These are phyloP conservation scores for Nannochloris sp. DNA, from an alignment of 139 green algal species.

Conservation along the genomic window DNA sequence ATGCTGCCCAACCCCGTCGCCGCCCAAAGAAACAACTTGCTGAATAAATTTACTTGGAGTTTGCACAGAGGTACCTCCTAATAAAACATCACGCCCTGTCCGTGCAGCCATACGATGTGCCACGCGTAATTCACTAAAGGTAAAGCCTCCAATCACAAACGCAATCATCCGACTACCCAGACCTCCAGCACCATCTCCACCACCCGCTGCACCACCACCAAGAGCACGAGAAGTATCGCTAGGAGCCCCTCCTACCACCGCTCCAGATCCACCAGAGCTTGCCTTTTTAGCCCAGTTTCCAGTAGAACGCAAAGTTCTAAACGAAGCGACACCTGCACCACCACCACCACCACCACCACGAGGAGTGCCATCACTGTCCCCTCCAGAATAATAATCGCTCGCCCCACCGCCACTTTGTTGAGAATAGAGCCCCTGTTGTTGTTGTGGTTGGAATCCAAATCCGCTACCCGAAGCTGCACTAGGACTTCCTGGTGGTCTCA, in stretches of 20 bases:
- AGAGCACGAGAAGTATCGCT: background rate
- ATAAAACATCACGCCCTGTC: conserved; percentile 65
- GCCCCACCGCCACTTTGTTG: conserved; percentile 3
- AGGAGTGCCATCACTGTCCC: conserved; percentile 1
- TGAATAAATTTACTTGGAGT: conserved; percentile 59
- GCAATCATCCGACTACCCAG: conserved; percentile 58
- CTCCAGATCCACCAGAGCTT: background rate
- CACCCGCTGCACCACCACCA: background rate
- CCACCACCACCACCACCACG: background rate
- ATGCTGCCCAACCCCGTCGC: background rate
- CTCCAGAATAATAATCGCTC: background rate
- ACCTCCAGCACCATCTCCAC: background rate
- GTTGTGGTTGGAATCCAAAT: background rate
- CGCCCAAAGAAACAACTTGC: conserved; percentile 33
- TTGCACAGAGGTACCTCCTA: conserved; percentile 71
- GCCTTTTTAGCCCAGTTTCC: conserved; percentile 33
- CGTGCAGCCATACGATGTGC: conserved; percentile 60
- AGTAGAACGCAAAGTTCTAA: conserved; percentile 27
- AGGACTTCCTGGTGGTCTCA: conserved; percentile 31
- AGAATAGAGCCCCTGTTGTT: no score
- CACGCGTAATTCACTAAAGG: conserved; percentile 72
- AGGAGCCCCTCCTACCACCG: background rate
- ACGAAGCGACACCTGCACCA: conserved; percentile 3
- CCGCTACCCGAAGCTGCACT: background rate
- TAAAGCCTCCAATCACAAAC: conserved; percentile 83